Conservation (phyloP, 2,329 filamentous ascomycete genomes). For the Cladosporium austrohemisphaericum region DNA sequence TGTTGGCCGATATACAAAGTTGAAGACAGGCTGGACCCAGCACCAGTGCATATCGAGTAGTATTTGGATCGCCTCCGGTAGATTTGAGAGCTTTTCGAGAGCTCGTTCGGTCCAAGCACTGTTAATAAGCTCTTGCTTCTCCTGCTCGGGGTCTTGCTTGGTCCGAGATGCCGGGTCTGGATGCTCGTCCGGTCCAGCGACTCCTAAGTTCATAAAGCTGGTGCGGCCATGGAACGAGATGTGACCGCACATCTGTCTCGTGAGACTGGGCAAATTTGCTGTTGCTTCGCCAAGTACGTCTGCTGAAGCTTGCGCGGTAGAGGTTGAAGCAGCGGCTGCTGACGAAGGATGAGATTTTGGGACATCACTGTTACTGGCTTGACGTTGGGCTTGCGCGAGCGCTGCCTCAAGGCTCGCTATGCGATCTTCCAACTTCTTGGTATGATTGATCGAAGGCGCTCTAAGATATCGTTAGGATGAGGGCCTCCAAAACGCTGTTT, state of each 20-base stretch:
- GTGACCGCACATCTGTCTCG: slow-evolving; percentile 1
- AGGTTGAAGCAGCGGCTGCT: background rate
- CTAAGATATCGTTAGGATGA: background rate
- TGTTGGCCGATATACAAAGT: slow-evolving; percentile 59
- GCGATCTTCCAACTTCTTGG: slow-evolving; percentile 4
- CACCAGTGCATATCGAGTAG: slow-evolving; percentile 49
- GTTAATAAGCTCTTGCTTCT: slow-evolving; percentile 12
- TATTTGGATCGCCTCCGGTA: slow-evolving; percentile 6
- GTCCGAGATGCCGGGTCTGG: background rate
- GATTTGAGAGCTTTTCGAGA: slow-evolving; percentile 3
- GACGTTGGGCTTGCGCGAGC: background rate
- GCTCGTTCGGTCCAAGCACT: slow-evolving; percentile 11
- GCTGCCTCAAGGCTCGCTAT: slow-evolving; percentile 4
- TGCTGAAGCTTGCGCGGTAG: background rate
- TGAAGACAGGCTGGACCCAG: slow-evolving; percentile 62
- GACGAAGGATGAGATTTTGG: too few species aligned
- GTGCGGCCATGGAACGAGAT: slow-evolving; percentile 13
- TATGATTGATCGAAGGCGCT: slow-evolving; percentile 10
- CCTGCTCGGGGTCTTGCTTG: background rate
- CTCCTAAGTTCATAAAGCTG: slow-evolving; percentile 7
- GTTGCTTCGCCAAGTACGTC: slow-evolving; percentile 1
- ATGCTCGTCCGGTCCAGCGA: slow-evolving; percentile 3
- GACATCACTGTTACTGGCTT: background rate
- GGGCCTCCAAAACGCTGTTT: background rate
- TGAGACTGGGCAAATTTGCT: slow-evolving; percentile 7